Percentiles rank a stretch among this genome's conserved stretches.
Evolutionary conservation across 169 alveolate species (phyloP).

Genomic region (Fabrea salina): DNA sequence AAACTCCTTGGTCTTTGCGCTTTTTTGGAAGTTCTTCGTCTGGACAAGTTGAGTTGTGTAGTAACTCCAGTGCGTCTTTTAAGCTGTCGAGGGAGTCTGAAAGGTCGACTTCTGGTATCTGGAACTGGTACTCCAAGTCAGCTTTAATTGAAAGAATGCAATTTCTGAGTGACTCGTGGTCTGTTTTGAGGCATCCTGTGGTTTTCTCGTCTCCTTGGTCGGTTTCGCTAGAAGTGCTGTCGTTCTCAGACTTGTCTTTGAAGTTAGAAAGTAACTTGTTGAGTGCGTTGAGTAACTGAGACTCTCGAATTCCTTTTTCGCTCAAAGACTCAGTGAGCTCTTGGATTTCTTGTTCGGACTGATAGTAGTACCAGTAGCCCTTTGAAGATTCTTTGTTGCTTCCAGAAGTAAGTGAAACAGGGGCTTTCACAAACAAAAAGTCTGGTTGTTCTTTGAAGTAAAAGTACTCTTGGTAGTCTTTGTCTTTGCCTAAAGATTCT

Average conservation of each 20-base stretch:
- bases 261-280: background rate
- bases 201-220: background rate
- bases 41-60: background rate
- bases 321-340: background rate
- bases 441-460: background rate
- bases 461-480: background rate
- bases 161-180: background rate
- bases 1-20: background rate
- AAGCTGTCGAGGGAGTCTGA: background rate
- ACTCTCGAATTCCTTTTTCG: constrained; percentile 9
- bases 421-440: background rate
- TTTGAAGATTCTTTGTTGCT: background rate
- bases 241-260: background rate
- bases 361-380: background rate
- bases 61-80: background rate
- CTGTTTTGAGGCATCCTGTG: background rate
- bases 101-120: background rate
- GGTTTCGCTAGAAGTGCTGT: background rate
- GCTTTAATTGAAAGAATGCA: background rate
- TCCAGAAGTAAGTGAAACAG: background rate
- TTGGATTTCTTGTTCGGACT: background rate
- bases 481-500: background rate
- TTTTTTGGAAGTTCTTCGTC: background rate
- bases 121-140: background rate
- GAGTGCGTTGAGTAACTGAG: background rate